Conservation (phyloP, 2,329 filamentous ascomycete genomes). For the Aspergillus texensis region DNA sequence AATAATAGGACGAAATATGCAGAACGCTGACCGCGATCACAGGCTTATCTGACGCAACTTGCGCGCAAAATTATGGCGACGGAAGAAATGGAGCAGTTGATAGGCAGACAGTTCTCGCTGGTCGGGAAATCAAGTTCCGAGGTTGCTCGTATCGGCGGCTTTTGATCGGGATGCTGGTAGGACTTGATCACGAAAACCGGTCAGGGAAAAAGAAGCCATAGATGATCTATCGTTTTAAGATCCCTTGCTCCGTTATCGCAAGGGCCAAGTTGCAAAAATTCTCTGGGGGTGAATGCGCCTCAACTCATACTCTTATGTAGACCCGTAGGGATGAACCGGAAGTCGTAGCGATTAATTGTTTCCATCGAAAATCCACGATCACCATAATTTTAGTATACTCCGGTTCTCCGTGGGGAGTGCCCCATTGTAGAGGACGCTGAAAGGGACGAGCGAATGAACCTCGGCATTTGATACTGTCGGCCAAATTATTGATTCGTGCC, state of each 20-base stretch:
- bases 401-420: slow-evolving; percentile 2
- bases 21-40: not conserved
- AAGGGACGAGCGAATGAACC: slow-evolving; percentile 23
- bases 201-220: not conserved
- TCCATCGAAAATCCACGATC: not conserved
- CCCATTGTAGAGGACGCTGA: slow-evolving; percentile 1
- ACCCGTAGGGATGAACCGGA: not conserved
- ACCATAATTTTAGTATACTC: not conserved
- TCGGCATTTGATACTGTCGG: slow-evolving; percentile 31
- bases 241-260: not conserved
- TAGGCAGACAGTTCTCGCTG: slow-evolving; percentile 1
- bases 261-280: not conserved
- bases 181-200: not conserved
- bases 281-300: not conserved
- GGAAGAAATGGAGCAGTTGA: not conserved
- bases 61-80: not conserved
- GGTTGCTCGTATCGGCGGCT: slow-evolving; percentile 22
- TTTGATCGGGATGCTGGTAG: slow-evolving; percentile 20
- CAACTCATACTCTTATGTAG: not conserved
- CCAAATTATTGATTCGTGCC: slow-evolving; percentile 28
- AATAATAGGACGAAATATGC: not conserved
- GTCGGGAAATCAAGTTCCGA: slow-evolving; percentile 29
- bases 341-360: not conserved
- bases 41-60: not conserved
- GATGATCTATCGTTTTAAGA: not conserved